Evolutionary conservation across 1,284 basidiomycete species (phyloP).

Genomic region (Heterobasidion parviporum): DNA sequence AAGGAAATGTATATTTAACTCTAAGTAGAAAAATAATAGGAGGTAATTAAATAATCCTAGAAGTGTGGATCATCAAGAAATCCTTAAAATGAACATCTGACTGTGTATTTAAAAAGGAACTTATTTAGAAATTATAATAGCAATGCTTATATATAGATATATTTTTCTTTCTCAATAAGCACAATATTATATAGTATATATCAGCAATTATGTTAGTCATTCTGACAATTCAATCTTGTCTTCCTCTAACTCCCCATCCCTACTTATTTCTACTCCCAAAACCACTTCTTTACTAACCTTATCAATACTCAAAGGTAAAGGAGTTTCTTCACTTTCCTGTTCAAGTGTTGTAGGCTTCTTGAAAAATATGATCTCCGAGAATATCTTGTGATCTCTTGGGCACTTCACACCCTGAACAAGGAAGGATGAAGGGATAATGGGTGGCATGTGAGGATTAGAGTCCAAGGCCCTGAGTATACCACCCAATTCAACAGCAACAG

Average conservation of each 20-base stretch:
- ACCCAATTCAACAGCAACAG: not conserved
- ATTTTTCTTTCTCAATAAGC: too few relatives aligned
- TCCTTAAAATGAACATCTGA: too few relatives aligned
- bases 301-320: not conserved
- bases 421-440: not conserved
- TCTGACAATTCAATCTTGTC: constrained; percentile 51
- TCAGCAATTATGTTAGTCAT: too few relatives aligned
- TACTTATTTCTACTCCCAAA: not conserved
- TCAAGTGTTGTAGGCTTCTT: not conserved
- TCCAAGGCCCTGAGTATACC: not conserved
- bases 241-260: constrained; percentile 53
- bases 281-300: not conserved
- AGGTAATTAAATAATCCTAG: too few relatives aligned
- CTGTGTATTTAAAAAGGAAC: too few relatives aligned
- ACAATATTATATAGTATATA: too few relatives aligned
- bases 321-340: not conserved
- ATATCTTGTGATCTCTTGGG: not conserved
- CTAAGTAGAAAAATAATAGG: too few relatives aligned
- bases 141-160: too few relatives aligned
- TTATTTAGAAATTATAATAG: too few relatives aligned
- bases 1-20: too few relatives aligned
- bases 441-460: not conserved
- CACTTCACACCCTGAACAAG: not conserved
- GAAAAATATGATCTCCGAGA: not conserved
- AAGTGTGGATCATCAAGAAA: too few relatives aligned